A percentile compares a stretch with the other conserved stretches of the same genome.
Conservation (phyloP, 441 rosid genomes). For the Breynia disticha region DNA sequence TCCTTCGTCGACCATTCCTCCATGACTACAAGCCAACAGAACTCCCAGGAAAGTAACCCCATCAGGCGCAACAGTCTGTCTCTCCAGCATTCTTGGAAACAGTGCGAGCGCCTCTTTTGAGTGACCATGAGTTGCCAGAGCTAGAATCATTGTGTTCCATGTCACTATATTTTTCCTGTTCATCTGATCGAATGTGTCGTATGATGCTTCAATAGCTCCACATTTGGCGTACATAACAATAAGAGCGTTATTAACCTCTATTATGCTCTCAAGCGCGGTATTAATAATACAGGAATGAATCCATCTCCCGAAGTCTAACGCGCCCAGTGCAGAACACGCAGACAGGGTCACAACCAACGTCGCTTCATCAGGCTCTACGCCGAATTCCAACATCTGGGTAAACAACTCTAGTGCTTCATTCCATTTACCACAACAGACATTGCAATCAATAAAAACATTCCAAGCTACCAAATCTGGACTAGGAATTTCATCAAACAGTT, state of each 20-base stretch:
- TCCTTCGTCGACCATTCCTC: constrained; percentile 16
- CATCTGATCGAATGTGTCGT: constrained; percentile 8
- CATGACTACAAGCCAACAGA: constrained; percentile 17
- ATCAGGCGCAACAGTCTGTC: constrained; percentile 10
- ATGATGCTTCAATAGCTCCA: constrained; percentile 12
- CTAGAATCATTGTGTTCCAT: constrained; percentile 19
- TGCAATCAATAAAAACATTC: constrained; percentile 42
- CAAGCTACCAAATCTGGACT: constrained; percentile 47
- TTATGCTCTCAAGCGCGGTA: background rate
- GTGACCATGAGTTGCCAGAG: constrained; percentile 11
- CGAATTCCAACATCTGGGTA: constrained; percentile 24
- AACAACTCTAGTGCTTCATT: constrained; percentile 38
- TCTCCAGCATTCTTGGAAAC: constrained; percentile 11
- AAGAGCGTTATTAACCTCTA: constrained; percentile 13
- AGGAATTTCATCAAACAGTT: constrained; percentile 41
- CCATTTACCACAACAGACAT: constrained; percentile 26
- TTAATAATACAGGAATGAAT: constrained; percentile 10
- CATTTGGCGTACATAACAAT: constrained; percentile 20
- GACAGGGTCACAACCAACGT: constrained; percentile 12
- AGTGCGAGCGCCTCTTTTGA: constrained; percentile 11
- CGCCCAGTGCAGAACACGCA: constrained; percentile 9
- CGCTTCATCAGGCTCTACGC: constrained; percentile 12
- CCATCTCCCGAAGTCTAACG: constrained; percentile 14
- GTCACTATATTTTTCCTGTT: constrained; percentile 7
- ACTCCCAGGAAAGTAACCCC: constrained; percentile 14